A percentile compares a stretch with the other conserved stretches of the same genome.
These are phyloP conservation scores for Plasmodium billcollinsi DNA, from an alignment of 169 alveolate species.

Conservation along the genomic window DNA sequence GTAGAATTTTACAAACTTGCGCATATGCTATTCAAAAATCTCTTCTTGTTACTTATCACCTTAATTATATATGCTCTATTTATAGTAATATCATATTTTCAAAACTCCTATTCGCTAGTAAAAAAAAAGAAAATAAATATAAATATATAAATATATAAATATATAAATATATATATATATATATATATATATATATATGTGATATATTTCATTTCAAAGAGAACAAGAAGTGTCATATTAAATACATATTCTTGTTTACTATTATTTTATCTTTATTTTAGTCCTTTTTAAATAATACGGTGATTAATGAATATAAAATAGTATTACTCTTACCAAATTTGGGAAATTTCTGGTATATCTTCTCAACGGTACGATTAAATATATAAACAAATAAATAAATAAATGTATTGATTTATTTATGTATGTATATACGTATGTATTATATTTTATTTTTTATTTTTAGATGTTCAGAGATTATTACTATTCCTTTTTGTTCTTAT, in stretches of 20 bases:
- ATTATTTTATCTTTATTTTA: not conserved
- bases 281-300: conserved; percentile 60
- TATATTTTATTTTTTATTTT: conserved; percentile 3
- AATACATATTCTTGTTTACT: not conserved
- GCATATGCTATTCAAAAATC: conserved; percentile 24
- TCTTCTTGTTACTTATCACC: conserved; percentile 16
- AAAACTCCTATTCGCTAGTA: conserved; percentile 20
- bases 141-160: not conserved
- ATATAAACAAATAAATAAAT: not conserved
- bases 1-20: conserved; percentile 5
- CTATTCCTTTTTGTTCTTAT: conserved; percentile 53
- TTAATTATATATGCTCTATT: conserved; percentile 16
- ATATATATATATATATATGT: not conserved
- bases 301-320: conserved; percentile 62
- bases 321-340: conserved; percentile 33
- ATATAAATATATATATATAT: not conserved
- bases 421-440: not conserved
- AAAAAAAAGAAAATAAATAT: not conserved
- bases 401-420: too few relatives aligned
- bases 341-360: conserved; percentile 71
- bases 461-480: conserved; percentile 60
- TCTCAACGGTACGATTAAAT: conserved; percentile 41
- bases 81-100: conserved; percentile 12
- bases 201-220: not conserved
- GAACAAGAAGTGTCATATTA: not conserved